Evolutionary conservation across 805 yeast genomes (phyloP), one percentile per base, ranked within the genome.

Genomic region (Starmerella bombicola): DNA sequence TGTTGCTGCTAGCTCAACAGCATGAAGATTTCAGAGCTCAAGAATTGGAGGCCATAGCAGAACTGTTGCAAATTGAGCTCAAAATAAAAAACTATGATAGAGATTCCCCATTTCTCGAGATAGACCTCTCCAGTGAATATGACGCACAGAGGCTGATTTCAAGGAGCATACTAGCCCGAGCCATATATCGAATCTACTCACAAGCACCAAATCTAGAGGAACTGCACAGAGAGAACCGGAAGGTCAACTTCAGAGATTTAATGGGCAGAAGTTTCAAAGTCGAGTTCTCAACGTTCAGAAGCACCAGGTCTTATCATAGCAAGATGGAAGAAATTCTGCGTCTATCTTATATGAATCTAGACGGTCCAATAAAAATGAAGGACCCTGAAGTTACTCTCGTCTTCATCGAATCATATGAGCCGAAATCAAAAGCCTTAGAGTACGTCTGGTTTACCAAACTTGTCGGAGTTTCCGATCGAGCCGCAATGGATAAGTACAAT

Each of bases 111-210:
- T 86, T 84, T 54, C 55, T 86, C 45, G 62, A 74, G 2, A 79
- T 86, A 1, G 68, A 74, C 16, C 62, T 91, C 29, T 72, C 71
- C 23, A 66, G 69, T 51, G 94, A 80, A 50, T 68, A 70, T 10
- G 71, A 73, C 30, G 98, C 97, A 0, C 52, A 53, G 6, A 64
- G 69, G 36, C 68, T 83, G 57, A 65, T 85, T 16, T 62, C 65
- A 32, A 63, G 96, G 46, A 73, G 93, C 2, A 69, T 88, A 13
- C 61, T 88, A 30, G 67, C 79, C 3, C 71, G 76, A 43, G 82
- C 82, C 0, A 74, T 88, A 24, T 91, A 83, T 56, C 94, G 86
- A 52, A 60, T 81, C 3, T 85, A 91, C 83, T 94, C 94, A 0
- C 60, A 67, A 37, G 95, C 91, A 1, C 44, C 47, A 0, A 63